These are phyloP conservation scores for Stachybotrys elegans DNA, from an alignment of 2,329 filamentous ascomycete species.

Conservation along the genomic window DNA sequence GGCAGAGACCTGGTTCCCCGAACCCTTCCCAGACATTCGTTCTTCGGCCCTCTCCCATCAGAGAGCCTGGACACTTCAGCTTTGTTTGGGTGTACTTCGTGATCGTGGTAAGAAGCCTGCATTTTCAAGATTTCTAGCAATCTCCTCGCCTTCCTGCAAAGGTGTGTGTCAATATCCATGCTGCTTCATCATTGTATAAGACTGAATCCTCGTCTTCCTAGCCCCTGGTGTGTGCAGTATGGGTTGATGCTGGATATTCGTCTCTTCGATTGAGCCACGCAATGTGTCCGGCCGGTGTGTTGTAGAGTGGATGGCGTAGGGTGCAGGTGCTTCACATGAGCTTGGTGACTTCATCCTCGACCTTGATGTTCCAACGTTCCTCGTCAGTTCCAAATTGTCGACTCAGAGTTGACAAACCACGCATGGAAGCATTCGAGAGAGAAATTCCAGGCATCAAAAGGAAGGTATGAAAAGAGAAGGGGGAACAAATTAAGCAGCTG, in stretches of 20 bases:
- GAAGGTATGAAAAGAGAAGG: conserved; percentile 11
- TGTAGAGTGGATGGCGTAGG: conserved; percentile 13
- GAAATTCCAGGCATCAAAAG: conserved; percentile 6
- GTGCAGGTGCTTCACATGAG: conserved; percentile 61
- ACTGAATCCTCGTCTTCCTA: not conserved
- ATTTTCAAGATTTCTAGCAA: conserved; percentile 21
- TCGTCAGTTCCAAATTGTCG: conserved; percentile 23
- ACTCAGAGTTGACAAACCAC: too few species aligned
- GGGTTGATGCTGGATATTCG: too few species aligned
- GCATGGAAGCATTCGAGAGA: not conserved
- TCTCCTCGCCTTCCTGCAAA: conserved; percentile 20
- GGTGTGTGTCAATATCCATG: conserved; percentile 22
- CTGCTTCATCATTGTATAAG: too few species aligned
- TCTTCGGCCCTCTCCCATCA: too few species aligned
- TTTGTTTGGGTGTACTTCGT: too few species aligned
- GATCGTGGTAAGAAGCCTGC: conserved; percentile 21
- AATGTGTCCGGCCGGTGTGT: too few species aligned
- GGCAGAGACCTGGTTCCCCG: conserved; percentile 19
- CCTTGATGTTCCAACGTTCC: conserved; percentile 44
- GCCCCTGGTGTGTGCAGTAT: not conserved
- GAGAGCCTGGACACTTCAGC: too few species aligned
- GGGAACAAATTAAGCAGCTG: conserved; percentile 7
- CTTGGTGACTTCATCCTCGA: conserved; percentile 85
- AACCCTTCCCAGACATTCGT: too few species aligned
- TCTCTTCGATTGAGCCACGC: too few species aligned